Conservation (phyloP, 1,284 basidiomycete species). For the Takashimella koratensis region DNA sequence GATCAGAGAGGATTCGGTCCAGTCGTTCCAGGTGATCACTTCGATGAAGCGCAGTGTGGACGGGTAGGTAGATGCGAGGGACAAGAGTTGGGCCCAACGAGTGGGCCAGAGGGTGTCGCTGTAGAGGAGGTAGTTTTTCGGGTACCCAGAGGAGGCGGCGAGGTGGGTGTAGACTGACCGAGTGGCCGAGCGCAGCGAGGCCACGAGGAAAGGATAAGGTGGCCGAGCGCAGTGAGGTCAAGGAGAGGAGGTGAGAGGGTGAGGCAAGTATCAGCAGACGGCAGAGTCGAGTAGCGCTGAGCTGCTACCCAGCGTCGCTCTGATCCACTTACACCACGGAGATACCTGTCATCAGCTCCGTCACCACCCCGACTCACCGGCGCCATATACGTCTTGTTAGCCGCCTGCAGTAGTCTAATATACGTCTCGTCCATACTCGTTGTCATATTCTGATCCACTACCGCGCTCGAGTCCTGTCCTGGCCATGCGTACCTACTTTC, state of each 20-base stretch:
- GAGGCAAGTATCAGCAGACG: too few species aligned
- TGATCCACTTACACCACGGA: slow-evolving; percentile 4
- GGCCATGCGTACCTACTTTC: slow-evolving; percentile 3
- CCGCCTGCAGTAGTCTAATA: neutral
- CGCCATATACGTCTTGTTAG: slow-evolving; percentile 1
- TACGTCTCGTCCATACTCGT: neutral
- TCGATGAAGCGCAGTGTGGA: too few species aligned
- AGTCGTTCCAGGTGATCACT: slow-evolving; percentile 7
- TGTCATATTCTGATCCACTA: neutral
- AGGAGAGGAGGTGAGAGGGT: too few species aligned
- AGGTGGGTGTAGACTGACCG: slow-evolving; percentile 3
- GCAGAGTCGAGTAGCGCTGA: too few species aligned
- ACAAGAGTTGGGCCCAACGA: neutral
- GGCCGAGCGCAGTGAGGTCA: too few species aligned
- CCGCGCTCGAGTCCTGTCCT: neutral
- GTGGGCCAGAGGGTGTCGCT: slow-evolving; percentile 1
- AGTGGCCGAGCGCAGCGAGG: neutral
- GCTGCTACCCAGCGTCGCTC: too few species aligned
- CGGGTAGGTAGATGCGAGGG: neutral
- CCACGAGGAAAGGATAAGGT: too few species aligned
- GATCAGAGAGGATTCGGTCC: slow-evolving; percentile 3
- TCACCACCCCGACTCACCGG: neutral
- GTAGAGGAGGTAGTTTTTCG: slow-evolving; percentile 4
- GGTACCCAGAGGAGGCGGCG: slow-evolving; percentile 2
- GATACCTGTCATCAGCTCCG: too few species aligned